These are phyloP conservation scores for Talaromyces sp. DNA, from an alignment of 2,329 filamentous ascomycete species.

Conservation along the genomic window DNA sequence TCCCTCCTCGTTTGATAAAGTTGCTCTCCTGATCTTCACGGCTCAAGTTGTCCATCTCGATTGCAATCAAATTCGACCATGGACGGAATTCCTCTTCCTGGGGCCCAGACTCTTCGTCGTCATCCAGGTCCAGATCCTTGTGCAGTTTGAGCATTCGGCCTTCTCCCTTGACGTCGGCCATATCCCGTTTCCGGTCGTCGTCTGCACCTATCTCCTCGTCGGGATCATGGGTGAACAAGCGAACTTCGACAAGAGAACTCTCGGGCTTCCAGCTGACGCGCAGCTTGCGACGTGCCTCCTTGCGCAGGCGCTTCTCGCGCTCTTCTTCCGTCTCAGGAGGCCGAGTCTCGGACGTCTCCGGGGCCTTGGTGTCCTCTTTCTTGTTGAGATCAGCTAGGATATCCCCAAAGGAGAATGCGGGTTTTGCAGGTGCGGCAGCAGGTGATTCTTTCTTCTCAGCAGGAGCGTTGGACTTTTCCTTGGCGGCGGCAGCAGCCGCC, in stretches of 20 bases:
- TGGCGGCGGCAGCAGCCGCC: slow-evolving; percentile 30
- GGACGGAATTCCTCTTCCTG: slow-evolving; percentile 33
- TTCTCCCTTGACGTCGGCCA: slow-evolving; percentile 56
- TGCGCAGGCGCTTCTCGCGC: slow-evolving; percentile 54
- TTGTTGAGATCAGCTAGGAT: slow-evolving; percentile 50
- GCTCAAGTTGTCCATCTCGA: slow-evolving; percentile 35
- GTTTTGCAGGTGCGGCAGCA: slow-evolving; percentile 27
- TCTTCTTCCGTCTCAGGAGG: slow-evolving; percentile 58
- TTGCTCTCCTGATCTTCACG: slow-evolving; percentile 31
- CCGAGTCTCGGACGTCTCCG: slow-evolving; percentile 48
- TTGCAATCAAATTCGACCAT: slow-evolving; percentile 31
- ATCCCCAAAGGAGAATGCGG: slow-evolving; percentile 46
- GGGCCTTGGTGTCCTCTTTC: slow-evolving; percentile 50
- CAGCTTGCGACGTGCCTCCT: slow-evolving; percentile 57
- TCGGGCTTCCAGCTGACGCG: slow-evolving; percentile 60
- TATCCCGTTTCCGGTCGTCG: slow-evolving; percentile 55
- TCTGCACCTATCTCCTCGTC: slow-evolving; percentile 59
- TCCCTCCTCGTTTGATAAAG: slow-evolving; percentile 41
- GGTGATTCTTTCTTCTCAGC: slow-evolving; percentile 32
- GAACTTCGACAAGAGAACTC: slow-evolving; percentile 52
- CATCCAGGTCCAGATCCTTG: slow-evolving; percentile 52
- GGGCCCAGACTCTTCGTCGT: slow-evolving; percentile 52
- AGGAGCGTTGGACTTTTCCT: slow-evolving; percentile 29
- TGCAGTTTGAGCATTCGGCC: slow-evolving; percentile 48
- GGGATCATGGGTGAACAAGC: slow-evolving; percentile 59